Percentiles rank a stretch among this genome's conserved stretches.
These are phyloP conservation scores for Arthrobotrys iridis DNA, from an alignment of 2,329 filamentous ascomycete species.

Conservation along the genomic window DNA sequence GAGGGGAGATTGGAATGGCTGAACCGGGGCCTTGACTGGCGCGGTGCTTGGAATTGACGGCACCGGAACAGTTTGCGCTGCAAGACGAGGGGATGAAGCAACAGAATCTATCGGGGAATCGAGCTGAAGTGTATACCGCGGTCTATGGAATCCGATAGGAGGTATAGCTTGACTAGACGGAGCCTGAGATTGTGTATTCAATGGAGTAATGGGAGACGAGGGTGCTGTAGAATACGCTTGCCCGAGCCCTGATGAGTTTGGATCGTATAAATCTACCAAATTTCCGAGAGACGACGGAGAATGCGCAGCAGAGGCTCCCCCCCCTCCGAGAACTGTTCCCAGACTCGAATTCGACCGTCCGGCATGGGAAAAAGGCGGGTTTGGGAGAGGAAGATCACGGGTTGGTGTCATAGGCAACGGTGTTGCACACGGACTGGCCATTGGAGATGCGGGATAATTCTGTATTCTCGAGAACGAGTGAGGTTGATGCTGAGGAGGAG, in stretches of 20 bases:
- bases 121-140: conserved; percentile 32
- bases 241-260: conserved; percentile 26
- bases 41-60: not conserved
- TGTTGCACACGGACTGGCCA: conserved; percentile 34
- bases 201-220: conserved; percentile 38
- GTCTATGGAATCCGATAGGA: conserved; percentile 45
- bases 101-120: conserved; percentile 25
- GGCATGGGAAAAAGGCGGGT: conserved; percentile 28
- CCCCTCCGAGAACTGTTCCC: conserved; percentile 20
- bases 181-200: conserved; percentile 12
- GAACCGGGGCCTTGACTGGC: conserved; percentile 7
- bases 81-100: conserved; percentile 23
- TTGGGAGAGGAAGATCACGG: conserved; percentile 29
- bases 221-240: conserved; percentile 50
- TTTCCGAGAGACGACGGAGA: conserved; percentile 41
- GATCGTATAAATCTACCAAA: conserved; percentile 46
- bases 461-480: conserved; percentile 48
- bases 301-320: not conserved
- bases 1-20: conserved; percentile 25
- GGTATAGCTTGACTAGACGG: conserved; percentile 24
- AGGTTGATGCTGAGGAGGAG: conserved; percentile 1
- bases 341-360: conserved; percentile 45
- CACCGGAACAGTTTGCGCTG: conserved; percentile 2
- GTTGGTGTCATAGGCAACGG: conserved; percentile 32
- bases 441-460: conserved; percentile 28